Evolutionary conservation across 208 protist species (phyloP).

Genomic region (Blastocrithidia nonstop): DNA sequence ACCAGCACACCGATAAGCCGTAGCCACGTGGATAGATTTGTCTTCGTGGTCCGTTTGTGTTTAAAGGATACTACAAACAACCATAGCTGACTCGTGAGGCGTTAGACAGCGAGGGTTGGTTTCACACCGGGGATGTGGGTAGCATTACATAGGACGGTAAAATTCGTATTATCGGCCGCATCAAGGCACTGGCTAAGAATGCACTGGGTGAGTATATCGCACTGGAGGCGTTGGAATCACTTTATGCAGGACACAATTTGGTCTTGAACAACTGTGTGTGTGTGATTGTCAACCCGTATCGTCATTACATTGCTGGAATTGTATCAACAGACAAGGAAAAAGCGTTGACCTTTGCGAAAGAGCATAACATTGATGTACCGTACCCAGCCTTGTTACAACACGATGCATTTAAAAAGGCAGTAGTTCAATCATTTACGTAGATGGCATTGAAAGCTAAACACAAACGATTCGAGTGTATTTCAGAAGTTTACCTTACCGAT

Average conservation of each 20-base stretch:
- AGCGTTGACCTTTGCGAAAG: slow-evolving; percentile 19
- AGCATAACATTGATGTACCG: slow-evolving; percentile 13
- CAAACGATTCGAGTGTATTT: slow-evolving; percentile 34
- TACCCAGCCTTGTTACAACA: slow-evolving; percentile 18
- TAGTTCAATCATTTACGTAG: slow-evolving; percentile 15
- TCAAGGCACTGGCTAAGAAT: slow-evolving; percentile 88
- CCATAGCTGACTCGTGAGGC: slow-evolving; percentile 69
- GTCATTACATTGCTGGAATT: slow-evolving; percentile 52
- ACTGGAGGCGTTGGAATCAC: slow-evolving; percentile 61
- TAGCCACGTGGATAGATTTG: slow-evolving; percentile 71
- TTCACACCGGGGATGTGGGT: slow-evolving; percentile 82
- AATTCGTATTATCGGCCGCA: slow-evolving; percentile 69
- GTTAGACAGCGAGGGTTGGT: slow-evolving; percentile 71
- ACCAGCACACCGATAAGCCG: slow-evolving; percentile 53
- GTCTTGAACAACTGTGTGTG: slow-evolving; percentile 52
- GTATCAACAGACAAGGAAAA: slow-evolving; percentile 25
- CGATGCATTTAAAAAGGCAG: slow-evolving; percentile 14
- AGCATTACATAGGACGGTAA: slow-evolving; percentile 24
- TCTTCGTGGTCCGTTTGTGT: slow-evolving; percentile 68
- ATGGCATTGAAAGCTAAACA: slow-evolving; percentile 16
- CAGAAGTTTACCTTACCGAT: slow-evolving; percentile 27
- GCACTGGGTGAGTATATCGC: slow-evolving; percentile 85
- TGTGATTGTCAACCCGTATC: slow-evolving; percentile 60
- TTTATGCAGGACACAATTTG: slow-evolving; percentile 44
- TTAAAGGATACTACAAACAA: slow-evolving; percentile 87